Conservation (phyloP, 768 basidiomycete species). For the Rhizopogon vinicolor region DNA sequence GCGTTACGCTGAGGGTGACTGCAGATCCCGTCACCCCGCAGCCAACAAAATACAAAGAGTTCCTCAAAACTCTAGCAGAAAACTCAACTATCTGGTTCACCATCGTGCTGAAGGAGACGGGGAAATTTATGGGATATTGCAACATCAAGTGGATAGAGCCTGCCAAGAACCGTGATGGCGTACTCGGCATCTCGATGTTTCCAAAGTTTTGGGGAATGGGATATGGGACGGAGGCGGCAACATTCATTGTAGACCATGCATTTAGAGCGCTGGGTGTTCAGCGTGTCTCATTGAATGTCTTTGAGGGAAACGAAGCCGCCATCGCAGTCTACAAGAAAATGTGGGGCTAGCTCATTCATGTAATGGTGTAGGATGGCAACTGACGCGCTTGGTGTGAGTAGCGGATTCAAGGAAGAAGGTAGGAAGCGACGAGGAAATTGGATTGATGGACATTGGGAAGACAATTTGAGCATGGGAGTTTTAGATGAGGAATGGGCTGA, state of each 20-base stretch:
- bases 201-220: conserved; percentile 22
- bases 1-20: conserved; percentile 12
- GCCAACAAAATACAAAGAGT: conserved; percentile 9
- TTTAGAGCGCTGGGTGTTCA: conserved; percentile 22
- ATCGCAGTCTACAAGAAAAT: conserved; percentile 24
- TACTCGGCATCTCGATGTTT: conserved; percentile 18
- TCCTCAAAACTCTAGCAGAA: conserved; percentile 8
- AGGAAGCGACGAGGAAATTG: conserved; percentile 25
- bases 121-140: conserved; percentile 17
- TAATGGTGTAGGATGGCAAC: background rate
- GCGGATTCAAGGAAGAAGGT: conserved; percentile 31
- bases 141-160: conserved; percentile 10
- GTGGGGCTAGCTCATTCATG: conserved; percentile 12
- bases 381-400: conserved; percentile 3
- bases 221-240: conserved; percentile 16
- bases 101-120: conserved; percentile 16
- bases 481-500: conserved; percentile 28
- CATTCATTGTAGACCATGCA: conserved; percentile 15
- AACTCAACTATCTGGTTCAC: conserved; percentile 13
- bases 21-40: conserved; percentile 17
- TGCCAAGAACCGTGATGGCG: conserved; percentile 21
- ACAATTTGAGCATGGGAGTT: conserved; percentile 27
- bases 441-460: conserved; percentile 27
- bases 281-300: conserved; percentile 22
- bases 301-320: conserved; percentile 13